Base-by-base conservation (phyloP, 2,329 filamentous ascomycete genomes). In the Aureobasidium vineae region DNA sequence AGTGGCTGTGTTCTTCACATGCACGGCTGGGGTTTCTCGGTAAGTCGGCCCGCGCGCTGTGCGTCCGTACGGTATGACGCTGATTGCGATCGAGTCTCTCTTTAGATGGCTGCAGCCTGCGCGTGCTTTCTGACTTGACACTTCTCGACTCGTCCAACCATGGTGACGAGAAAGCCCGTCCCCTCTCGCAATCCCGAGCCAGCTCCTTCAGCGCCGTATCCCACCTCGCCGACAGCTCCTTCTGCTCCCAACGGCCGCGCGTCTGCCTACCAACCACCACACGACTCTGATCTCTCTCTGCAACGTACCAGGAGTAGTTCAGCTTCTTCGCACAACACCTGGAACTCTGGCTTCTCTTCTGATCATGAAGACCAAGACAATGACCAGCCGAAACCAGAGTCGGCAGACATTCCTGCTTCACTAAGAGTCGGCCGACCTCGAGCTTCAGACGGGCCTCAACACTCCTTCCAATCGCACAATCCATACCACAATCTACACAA, bases 121-220 rank as follows among this genome's bases (percentile, higher is more conserved):
- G 54, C 15, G 38, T 21, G 54, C 54, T 50, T 31, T 31, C 26
- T 13, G 6, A 15, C 54, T 33, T 16, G 40, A 59, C 57, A 49
- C 36, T n/a, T 26, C 26, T 21, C n/a, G 47, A 43, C 23, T 7
- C 21, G 8, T 26, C 26, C 47, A 43, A 54, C 7, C 47, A 82
- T 82, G 80, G 79, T 82, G 61, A 78, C 74, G 26, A 73, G 79
- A 64, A 81, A 80, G 68, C 75, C 79, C 8, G 74, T 77, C 31
- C 72, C 74, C 16, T 73, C 73, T 36, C 71, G 70, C 54, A 73
- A 80, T 50, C 76, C 79, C 59, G 80, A 80, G 13, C 75, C 77
- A 66, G 74, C 78, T 6, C 66, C 69, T 16, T 69, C 77, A 78
- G 23, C 79, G 28, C 80, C 80, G 2, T 82, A 83, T 65, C 80